Evolutionary conservation across 2,329 filamentous ascomycete genomes (phyloP).

Genomic region (Zymoseptoria pseudotritici): DNA sequence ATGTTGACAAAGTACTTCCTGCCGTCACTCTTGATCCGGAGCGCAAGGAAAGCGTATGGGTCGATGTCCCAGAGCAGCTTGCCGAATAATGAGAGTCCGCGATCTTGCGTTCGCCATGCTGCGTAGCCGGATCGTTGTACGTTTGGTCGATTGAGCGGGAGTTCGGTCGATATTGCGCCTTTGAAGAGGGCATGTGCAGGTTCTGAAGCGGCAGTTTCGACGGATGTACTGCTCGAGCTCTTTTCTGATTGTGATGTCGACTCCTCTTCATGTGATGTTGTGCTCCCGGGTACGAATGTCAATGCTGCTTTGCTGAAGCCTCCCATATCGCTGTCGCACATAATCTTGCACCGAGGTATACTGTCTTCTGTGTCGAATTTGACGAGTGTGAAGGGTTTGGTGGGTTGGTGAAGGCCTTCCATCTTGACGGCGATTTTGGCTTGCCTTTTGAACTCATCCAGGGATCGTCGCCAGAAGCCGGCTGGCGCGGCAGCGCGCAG

Average conservation of each 20-base stretch:
- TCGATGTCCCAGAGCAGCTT: conserved; percentile 82
- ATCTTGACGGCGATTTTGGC: conserved; percentile 56
- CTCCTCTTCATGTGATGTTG: not conserved
- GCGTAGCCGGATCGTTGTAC: conserved; percentile 79
- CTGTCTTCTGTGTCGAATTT: conserved; percentile 49
- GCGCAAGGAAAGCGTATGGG: conserved; percentile 75
- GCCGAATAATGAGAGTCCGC: conserved; percentile 73
- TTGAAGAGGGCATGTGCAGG: conserved; percentile 72
- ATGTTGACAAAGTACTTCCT: conserved; percentile 91
- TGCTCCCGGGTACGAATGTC: conserved; percentile 44
- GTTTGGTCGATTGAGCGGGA: conserved; percentile 67
- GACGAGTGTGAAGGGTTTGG: conserved; percentile 57
- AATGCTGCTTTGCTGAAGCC: conserved; percentile 72
- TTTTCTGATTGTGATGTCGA: not conserved
- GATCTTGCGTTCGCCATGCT: conserved; percentile 78
- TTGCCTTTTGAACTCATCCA: conserved; percentile 52
- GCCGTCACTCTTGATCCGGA: conserved; percentile 85
- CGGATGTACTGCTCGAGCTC: conserved; percentile 11
- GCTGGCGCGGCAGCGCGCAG: conserved; percentile 22
- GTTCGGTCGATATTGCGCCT: conserved; percentile 76
- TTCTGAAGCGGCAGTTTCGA: conserved; percentile 39
- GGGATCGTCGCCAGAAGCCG: conserved; percentile 51
- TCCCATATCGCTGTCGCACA: conserved; percentile 78
- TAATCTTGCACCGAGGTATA: conserved; percentile 55
- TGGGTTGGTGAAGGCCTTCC: conserved; percentile 60